Evolutionary conservation across 2,329 filamentous ascomycete genomes (phyloP).

Genomic region (Blumeriella jaapii): DNA sequence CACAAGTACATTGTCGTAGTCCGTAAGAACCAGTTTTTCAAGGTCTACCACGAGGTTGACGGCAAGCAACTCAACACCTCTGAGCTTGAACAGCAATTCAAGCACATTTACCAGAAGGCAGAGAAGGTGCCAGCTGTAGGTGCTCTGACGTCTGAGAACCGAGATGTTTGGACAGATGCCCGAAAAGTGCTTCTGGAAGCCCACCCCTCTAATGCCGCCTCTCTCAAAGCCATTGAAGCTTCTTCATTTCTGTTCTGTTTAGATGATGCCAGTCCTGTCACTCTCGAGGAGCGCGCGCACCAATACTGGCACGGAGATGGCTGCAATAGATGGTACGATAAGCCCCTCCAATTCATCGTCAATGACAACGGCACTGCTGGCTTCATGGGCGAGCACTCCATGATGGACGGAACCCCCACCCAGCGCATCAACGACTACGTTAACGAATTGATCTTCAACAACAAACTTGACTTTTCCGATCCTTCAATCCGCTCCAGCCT

Average conservation of each 20-base stretch:
- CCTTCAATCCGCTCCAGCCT: conserved; percentile 69
- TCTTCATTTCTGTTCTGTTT: conserved; percentile 87
- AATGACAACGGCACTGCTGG: conserved; percentile 97
- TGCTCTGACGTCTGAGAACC: conserved; percentile 79
- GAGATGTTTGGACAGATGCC: conserved; percentile 84
- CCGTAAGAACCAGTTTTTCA: conserved; percentile 97
- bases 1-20: conserved; percentile 84
- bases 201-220: conserved; percentile 66
- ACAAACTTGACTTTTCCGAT: conserved; percentile 84
- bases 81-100: conserved; percentile 86
- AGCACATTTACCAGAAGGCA: conserved; percentile 68
- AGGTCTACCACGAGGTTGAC: conserved; percentile 68
- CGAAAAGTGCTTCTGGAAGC: conserved; percentile 64
- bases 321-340: conserved; percentile 93
- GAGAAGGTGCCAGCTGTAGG: conserved; percentile 66
- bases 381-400: conserved; percentile 97
- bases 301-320: conserved; percentile 99
- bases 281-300: conserved; percentile 86
- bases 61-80: conserved; percentile 78
- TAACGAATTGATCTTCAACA: conserved; percentile 83
- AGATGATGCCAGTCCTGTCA: conserved; percentile 83
- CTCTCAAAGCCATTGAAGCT: conserved; percentile 74
- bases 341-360: conserved; percentile 94
- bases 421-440: conserved; percentile 94
- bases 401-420: conserved; percentile 99